Percentiles rank a stretch among this genome's conserved stretches.
phyloP scores from a whole-genome alignment of 257 asterid species.

The Lithospermum erythrorhizon region DNA sequence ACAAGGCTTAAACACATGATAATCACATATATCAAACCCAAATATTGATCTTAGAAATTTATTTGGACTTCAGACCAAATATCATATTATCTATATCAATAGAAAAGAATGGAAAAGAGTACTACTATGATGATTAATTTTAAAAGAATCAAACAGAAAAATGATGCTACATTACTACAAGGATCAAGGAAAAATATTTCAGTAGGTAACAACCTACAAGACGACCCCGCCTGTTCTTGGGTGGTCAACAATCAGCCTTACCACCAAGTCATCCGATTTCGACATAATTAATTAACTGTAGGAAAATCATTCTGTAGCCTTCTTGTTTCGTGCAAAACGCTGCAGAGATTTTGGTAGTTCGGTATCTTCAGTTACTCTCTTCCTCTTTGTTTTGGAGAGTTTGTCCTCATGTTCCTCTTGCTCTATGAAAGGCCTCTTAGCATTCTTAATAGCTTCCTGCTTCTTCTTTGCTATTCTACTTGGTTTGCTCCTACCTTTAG shows the following conservation, averaged over 20 bases:
- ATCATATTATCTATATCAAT: too few species aligned
- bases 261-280: background rate
- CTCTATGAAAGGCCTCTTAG: constrained; percentile 56
- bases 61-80: too few species aligned
- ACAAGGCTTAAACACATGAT: too few species aligned
- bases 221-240: background rate
- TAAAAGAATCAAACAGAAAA: too few species aligned
- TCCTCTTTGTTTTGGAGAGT: constrained; percentile 42
- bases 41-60: too few species aligned
- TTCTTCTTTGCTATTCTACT: constrained; percentile 67
- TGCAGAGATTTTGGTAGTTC: constrained; percentile 56
- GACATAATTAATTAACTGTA: background rate
- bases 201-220: background rate
- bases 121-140: too few species aligned
- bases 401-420: constrained; percentile 23
- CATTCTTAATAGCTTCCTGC: constrained; percentile 50
- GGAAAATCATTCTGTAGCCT: constrained; percentile 2
- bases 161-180: background rate
- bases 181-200: background rate
- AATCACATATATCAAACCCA: too few species aligned
- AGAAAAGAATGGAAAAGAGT: too few species aligned
- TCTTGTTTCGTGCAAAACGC: constrained; percentile 54
- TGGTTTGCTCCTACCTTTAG: constrained; percentile 85
- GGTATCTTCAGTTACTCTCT: constrained; percentile 30
- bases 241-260: background rate